Evolutionary conservation across 2,329 filamentous ascomycete species (phyloP), one percentile per base, ranked within the genome.

Genomic region (Moelleriella libera): DNA sequence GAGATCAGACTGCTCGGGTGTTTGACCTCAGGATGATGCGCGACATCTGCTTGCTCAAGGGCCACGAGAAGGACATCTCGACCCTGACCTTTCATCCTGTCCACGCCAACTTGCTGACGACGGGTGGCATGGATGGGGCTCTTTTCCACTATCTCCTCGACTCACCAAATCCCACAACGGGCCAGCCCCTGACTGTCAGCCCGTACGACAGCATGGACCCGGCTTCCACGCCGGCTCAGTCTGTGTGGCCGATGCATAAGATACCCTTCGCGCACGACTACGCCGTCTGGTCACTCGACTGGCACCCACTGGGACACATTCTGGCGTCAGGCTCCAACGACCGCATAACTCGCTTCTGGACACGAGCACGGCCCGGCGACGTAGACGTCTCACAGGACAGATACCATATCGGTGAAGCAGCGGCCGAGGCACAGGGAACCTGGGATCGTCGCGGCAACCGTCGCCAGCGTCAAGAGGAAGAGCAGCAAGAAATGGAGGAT

Each of bases 21-120:
- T 97, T 97, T 58, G 92, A 98, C 62, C 74, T 98, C 48, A 81
- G 92, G 45, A 95, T 95, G 85, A 97, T 98, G 92, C 85, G 92
- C 52, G 92, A 98, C 63, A 89, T 97, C 48, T 87, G 88, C 56
- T 78, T 97, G 44, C 76, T 98, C 28, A 85, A 90, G 55, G 92
- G 92, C 6, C 89, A 97, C 61, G 89, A 97, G 56, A 97, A 96
- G 66, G 92, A 96, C 54, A 87, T 98, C 50, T 90, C 88, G 10
- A 94, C 88, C 1, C 68, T 98, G 45, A 75, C 86, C 4, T 98
- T 90, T 88, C 92, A 98, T 64, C 92, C 92, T 1, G 78, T 95
- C 46, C 92, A 97, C 62, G 78, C 86, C 47, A 88, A 87, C 49
- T 72, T 98, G 41, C 78, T 98, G 34, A 92, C 85, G 47, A 96